phyloP scores from a whole-genome alignment of 2,329 filamentous ascomycete genomes.

The Sarocladium oryzae region DNA sequence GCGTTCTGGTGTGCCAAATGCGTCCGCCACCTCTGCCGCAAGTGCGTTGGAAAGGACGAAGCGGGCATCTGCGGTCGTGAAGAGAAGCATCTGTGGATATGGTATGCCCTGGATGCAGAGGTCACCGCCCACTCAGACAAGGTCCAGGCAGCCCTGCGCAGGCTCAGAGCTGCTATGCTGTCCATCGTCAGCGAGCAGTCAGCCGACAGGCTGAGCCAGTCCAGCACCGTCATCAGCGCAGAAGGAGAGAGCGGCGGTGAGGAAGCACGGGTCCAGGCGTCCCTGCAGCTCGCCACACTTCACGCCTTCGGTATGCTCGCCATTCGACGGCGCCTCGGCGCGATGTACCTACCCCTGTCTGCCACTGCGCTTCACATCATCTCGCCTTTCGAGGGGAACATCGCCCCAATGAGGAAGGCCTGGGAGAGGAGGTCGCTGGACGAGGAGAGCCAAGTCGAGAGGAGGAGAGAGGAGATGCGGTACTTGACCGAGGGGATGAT shows the following conservation, averaged over 20 bases:
- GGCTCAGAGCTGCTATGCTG: not conserved
- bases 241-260: not conserved
- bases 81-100: not conserved
- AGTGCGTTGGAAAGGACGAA: not conserved
- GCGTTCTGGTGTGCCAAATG: not conserved
- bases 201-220: not conserved
- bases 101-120: not conserved
- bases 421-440: conserved; percentile 13
- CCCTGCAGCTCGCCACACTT: conserved; percentile 18
- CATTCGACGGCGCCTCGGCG: conserved; percentile 16
- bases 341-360: conserved; percentile 15
- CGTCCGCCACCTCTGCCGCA: not conserved
- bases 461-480: conserved; percentile 13
- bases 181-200: not conserved
- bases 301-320: conserved; percentile 20
- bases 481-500: conserved; percentile 15
- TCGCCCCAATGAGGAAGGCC: not conserved
- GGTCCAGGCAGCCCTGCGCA: not conserved
- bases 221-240: not conserved
- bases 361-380: conserved; percentile 12
- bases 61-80: not conserved
- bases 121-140: not conserved
- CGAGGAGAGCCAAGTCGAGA: conserved; percentile 12
- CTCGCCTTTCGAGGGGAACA: conserved; percentile 13
- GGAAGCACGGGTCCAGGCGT: conserved; percentile 2